Percentiles rank a stretch among this genome's conserved stretches.
Conservation (phyloP, 2,329 filamentous ascomycete genomes). For the Coniella lustricola region DNA sequence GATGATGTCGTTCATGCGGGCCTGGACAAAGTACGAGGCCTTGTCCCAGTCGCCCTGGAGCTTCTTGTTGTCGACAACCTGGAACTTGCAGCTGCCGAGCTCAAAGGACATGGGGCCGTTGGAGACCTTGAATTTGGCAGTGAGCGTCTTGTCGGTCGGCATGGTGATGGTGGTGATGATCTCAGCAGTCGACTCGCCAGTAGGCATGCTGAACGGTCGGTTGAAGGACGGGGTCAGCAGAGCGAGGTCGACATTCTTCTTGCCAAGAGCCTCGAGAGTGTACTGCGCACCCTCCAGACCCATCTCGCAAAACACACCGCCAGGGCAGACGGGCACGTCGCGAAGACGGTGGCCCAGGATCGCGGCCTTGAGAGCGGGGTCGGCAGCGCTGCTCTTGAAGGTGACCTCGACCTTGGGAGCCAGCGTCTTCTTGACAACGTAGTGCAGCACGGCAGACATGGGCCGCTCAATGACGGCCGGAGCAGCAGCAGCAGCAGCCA, state of each 20-base stretch:
- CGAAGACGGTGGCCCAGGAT: constrained; percentile 13
- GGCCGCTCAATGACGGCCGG: constrained; percentile 1
- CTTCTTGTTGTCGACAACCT: constrained; percentile 6
- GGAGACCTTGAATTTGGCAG: constrained; percentile 9
- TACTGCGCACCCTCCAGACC: constrained; percentile 10
- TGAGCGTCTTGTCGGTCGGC: constrained; percentile 3
- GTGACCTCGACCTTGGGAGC: constrained; percentile 12
- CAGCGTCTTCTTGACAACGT: constrained; percentile 10
- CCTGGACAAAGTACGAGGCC: constrained; percentile 11
- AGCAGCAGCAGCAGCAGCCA: neutral
- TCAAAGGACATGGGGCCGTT: constrained; percentile 10
- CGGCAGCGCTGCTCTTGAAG: constrained; percentile 8
- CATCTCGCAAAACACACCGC: constrained; percentile 13
- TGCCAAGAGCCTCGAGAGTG: constrained; percentile 4
- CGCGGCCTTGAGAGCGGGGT: constrained; percentile 4
- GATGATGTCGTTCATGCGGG: constrained; percentile 8
- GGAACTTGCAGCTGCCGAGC: constrained; percentile 9
- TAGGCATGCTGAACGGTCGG: constrained; percentile 9
- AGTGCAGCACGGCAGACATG: constrained; percentile 10
- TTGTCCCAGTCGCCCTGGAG: constrained; percentile 10
- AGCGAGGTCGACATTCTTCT: constrained; percentile 7
- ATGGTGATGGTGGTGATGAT: constrained; percentile 11
- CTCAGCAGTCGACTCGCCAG: constrained; percentile 8
- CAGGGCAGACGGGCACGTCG: constrained; percentile 9
- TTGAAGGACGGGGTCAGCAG: constrained; percentile 9